Evolutionary conservation across 2,329 filamentous ascomycete genomes (phyloP).

Genomic region (Colletotrichum tamarilloi): DNA sequence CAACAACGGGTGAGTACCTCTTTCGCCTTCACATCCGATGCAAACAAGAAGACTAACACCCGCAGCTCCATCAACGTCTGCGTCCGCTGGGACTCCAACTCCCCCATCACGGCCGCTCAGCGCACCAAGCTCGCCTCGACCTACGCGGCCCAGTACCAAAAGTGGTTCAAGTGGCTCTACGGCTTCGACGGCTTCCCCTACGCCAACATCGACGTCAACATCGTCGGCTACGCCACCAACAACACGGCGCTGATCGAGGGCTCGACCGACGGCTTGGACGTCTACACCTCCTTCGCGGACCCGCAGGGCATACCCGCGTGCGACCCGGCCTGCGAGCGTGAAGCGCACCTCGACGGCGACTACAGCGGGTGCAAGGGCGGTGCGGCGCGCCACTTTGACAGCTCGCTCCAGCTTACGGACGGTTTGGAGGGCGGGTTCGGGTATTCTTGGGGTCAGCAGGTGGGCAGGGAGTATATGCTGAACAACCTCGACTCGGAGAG

Average conservation of each 20-base stretch:
- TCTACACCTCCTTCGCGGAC: constrained; percentile 53
- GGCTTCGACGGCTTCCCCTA: constrained; percentile 57
- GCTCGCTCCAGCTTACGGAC: constrained; percentile 58
- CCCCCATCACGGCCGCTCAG: constrained; percentile 49
- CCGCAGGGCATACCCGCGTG: constrained; percentile 53
- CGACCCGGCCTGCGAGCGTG: constrained; percentile 51
- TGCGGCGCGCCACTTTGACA: constrained; percentile 53
- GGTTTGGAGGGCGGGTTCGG: constrained; percentile 56
- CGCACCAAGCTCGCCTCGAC: constrained; percentile 49
- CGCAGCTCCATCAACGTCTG: constrained; percentile 49
- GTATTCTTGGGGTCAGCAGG: constrained; percentile 57
- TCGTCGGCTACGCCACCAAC: constrained; percentile 56
- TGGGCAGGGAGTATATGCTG: constrained; percentile 57
- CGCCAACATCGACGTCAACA: constrained; percentile 48
- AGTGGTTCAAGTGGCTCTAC: constrained; percentile 56
- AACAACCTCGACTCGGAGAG: constrained; percentile 46
- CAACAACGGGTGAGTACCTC: constrained; percentile 25
- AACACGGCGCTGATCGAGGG: constrained; percentile 50
- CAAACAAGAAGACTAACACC: neutral
- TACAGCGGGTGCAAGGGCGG: constrained; percentile 52
- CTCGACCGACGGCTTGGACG: constrained; percentile 46
- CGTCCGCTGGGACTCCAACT: constrained; percentile 55
- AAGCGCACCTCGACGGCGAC: constrained; percentile 54
- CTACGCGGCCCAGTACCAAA: constrained; percentile 48
- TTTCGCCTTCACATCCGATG: no score